phyloP scores from a whole-genome alignment of 2,329 filamentous ascomycete genomes.

The Metarhizium robertsii region DNA sequence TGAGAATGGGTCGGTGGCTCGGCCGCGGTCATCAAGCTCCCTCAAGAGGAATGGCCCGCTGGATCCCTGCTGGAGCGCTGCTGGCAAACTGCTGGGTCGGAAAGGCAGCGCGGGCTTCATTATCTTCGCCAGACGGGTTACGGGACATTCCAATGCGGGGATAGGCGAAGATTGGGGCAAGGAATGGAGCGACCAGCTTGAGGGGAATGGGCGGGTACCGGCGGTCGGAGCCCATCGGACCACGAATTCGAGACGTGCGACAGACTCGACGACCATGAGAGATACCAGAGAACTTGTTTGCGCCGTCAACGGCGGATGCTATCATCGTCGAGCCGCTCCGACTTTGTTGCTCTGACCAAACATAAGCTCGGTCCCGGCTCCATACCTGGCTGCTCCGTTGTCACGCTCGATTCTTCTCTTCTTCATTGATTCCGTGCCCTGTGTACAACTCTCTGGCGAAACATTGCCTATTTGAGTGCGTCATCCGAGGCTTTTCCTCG shows the following conservation, averaged over 20 bases:
- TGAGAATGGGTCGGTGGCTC: neutral
- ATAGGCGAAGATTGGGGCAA: slow-evolving; percentile 6
- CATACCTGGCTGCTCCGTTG: neutral
- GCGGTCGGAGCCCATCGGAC: slow-evolving; percentile 14
- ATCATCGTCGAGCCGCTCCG: neutral
- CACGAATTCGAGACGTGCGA: neutral
- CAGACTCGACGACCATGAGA: too few species aligned
- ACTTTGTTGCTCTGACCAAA: too few species aligned
- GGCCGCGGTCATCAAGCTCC: neutral
- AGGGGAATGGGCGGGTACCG: slow-evolving; percentile 9
- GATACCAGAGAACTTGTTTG: neutral
- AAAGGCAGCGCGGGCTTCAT: neutral
- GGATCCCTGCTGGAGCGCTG: neutral
- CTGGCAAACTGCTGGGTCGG: neutral
- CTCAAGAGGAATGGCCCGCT: neutral
- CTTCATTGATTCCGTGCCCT: neutral
- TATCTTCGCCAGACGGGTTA: too few species aligned
- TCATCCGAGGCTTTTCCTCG: slow-evolving; percentile 29
- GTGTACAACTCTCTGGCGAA: too few species aligned
- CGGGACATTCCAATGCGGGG: neutral
- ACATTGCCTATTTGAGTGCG: slow-evolving; percentile 21
- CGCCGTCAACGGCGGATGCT: neutral
- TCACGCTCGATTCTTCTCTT: neutral
- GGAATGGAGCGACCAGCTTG: neutral
- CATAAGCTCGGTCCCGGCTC: slow-evolving; percentile 2